phyloP scores from a whole-genome alignment of 1,284 basidiomycete genomes.

The Cutaneotrichosporon cavernicola region DNA sequence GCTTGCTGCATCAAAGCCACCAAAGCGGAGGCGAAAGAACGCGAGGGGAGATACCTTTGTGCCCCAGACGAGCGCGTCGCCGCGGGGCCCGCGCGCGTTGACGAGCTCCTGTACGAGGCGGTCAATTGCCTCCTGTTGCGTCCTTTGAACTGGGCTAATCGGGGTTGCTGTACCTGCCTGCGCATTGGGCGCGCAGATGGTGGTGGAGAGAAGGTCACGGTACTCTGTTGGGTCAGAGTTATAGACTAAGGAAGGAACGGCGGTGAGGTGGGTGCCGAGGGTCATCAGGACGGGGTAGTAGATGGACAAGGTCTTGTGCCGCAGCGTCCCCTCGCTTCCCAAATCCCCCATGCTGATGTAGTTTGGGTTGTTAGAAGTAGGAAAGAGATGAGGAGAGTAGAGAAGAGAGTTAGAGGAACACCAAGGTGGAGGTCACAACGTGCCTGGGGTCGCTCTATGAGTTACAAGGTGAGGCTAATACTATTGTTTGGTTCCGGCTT shows the following conservation, averaged over 20 bases:
- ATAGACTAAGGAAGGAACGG: conserved; percentile 15
- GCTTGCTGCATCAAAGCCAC: not conserved
- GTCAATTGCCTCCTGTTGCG: conserved; percentile 39
- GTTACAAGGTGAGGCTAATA: not conserved
- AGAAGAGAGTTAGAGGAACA: not conserved
- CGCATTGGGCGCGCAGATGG: conserved; percentile 28
- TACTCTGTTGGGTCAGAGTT: conserved; percentile 33
- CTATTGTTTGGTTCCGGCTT: conserved; percentile 15
- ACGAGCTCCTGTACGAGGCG: conserved; percentile 33
- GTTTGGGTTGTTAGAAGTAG: not conserved
- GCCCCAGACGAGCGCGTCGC: conserved; percentile 30
- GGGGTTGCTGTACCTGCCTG: not conserved
- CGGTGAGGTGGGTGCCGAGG: conserved; percentile 25
- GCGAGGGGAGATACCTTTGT: conserved; percentile 27
- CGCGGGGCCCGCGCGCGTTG: conserved; percentile 10
- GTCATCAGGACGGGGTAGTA: conserved; percentile 38
- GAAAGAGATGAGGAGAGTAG: not conserved
- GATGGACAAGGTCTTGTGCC: conserved; percentile 47
- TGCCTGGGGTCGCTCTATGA: conserved; percentile 1
- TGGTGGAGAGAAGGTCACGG: conserved; percentile 23
- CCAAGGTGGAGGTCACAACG: not conserved
- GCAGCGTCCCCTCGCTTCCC: not conserved
- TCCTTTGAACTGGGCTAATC: not conserved
- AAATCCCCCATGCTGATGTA: not conserved
- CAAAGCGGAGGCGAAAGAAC: not conserved